Evolutionary conservation across 768 basidiomycete genomes (phyloP).

Genomic region (Leccinum broughii): DNA sequence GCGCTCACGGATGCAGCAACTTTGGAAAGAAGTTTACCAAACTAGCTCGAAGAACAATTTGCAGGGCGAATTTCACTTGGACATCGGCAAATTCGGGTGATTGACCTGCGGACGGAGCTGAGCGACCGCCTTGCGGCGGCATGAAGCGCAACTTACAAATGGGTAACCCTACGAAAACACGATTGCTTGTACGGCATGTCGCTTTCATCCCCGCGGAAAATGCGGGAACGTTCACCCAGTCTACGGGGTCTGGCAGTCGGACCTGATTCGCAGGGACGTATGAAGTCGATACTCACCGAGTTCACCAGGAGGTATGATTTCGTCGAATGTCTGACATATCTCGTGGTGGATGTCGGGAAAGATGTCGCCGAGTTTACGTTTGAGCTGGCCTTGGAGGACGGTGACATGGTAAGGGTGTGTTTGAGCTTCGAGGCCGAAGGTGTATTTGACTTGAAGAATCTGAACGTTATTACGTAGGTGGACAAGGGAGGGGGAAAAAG

Average conservation of each 20-base stretch:
- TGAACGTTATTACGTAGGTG: conserved; percentile 23
- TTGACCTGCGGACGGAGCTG: conserved; percentile 31
- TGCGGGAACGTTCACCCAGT: conserved; percentile 32
- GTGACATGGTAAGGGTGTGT: conserved; percentile 38
- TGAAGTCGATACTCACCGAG: conserved; percentile 18
- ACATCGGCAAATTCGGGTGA: conserved; percentile 38
- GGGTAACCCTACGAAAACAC: conserved; percentile 41
- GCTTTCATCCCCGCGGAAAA: conserved; percentile 32
- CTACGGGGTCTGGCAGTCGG: conserved; percentile 17
- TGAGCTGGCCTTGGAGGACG: conserved; percentile 35
- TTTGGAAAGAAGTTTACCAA: conserved; percentile 37
- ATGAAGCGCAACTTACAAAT: conserved; percentile 32
- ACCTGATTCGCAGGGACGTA: conserved; percentile 12
- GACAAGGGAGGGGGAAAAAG: conserved; percentile 9
- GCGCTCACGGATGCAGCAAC: conserved; percentile 35
- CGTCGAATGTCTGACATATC: conserved; percentile 32
- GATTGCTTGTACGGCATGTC: conserved; percentile 40
- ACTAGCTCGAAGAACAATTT: conserved; percentile 33
- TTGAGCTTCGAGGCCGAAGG: conserved; percentile 36
- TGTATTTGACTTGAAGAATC: conserved; percentile 41
- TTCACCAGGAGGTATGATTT: conserved; percentile 26
- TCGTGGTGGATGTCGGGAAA: conserved; percentile 38
- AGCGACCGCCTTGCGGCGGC: conserved; percentile 5
- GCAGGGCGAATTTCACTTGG: conserved; percentile 35
- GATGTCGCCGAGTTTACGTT: conserved; percentile 33